A percentile compares a stretch with the other conserved stretches of the same genome.
Evolutionary conservation across 202 grass and related monocot genomes (phyloP).

Genomic region (Hordeum pubiflorum): DNA sequence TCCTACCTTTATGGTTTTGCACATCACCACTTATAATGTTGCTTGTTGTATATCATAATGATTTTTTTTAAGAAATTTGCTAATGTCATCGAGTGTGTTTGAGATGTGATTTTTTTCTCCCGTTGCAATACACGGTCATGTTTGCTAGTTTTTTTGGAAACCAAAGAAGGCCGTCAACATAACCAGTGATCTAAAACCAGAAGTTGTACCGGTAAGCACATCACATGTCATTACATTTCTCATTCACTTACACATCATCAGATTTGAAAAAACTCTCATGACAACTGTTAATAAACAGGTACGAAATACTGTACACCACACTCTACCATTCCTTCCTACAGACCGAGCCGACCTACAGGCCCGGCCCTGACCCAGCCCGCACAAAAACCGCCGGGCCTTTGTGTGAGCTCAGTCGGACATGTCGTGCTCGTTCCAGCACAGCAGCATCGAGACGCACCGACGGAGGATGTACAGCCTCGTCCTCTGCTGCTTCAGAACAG

Average conservation of each 20-base stretch:
- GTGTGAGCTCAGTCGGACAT: constrained; percentile 39
- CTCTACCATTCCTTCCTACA: background rate
- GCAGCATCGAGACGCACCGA: constrained; percentile 72
- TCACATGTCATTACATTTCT: background rate
- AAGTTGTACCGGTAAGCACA: background rate
- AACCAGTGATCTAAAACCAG: too few relatives aligned
- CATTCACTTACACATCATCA: background rate
- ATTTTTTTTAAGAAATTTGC: too few relatives aligned
- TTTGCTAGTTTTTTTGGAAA: too few relatives aligned
- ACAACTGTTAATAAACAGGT: background rate
- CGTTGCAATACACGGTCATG: too few relatives aligned
- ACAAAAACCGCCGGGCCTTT: background rate
- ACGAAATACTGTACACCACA: background rate
- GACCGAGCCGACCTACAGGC: background rate
- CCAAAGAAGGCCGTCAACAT: too few relatives aligned
- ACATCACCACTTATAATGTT: too few relatives aligned
- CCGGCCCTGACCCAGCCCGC: background rate
- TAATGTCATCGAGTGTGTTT: too few relatives aligned
- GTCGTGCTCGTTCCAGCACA: constrained; percentile 69
- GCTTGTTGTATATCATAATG: too few relatives aligned
- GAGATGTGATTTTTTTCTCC: too few relatives aligned
- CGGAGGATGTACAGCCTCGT: constrained; percentile 77
- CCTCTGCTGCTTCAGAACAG: constrained; percentile 71
- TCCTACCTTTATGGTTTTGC: too few relatives aligned
- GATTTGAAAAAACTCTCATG: background rate